Evolutionary conservation across 1,139 yeast genomes (phyloP).

Genomic region (Kazachstania sp.): DNA sequence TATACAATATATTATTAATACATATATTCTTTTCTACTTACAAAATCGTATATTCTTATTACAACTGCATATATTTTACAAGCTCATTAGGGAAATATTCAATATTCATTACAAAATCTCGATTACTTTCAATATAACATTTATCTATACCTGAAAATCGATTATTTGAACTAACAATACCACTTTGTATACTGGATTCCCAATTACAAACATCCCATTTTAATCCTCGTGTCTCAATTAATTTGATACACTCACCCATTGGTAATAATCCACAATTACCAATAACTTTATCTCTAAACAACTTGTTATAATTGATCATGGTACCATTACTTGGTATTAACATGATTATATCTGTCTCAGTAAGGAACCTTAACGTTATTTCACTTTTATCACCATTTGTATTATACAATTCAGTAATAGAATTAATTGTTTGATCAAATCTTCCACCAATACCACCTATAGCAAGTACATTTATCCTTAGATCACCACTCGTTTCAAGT

Average conservation of each 20-base stretch:
- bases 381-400: constrained; percentile 23
- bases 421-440: constrained; percentile 82
- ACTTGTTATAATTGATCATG: constrained; percentile 8
- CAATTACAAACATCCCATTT: constrained; percentile 80
- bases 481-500: constrained; percentile 4
- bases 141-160: constrained; percentile 50
- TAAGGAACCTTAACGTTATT: constrained; percentile 32
- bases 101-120: constrained; percentile 41
- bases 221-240: constrained; percentile 55
- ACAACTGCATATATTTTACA: neutral
- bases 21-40: too few species aligned
- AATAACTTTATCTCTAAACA: constrained; percentile 29
- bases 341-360: constrained; percentile 50
- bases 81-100: constrained; percentile 29
- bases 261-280: constrained; percentile 76
- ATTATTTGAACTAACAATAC: constrained; percentile 71
- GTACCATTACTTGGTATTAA: constrained; percentile 49
- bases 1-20: too few species aligned
- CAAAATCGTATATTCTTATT: too few species aligned
- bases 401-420: constrained; percentile 54
- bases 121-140: constrained; percentile 37
- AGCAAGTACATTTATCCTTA: constrained; percentile 32
- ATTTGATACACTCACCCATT: constrained; percentile 41
- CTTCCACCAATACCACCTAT: constrained; percentile 86
- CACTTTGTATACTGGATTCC: constrained; percentile 52